Evolutionary conservation across 2,329 filamentous ascomycete species (phyloP), one percentile per base, ranked within the genome.

Genomic region (Fusarium azukiicola): DNA sequence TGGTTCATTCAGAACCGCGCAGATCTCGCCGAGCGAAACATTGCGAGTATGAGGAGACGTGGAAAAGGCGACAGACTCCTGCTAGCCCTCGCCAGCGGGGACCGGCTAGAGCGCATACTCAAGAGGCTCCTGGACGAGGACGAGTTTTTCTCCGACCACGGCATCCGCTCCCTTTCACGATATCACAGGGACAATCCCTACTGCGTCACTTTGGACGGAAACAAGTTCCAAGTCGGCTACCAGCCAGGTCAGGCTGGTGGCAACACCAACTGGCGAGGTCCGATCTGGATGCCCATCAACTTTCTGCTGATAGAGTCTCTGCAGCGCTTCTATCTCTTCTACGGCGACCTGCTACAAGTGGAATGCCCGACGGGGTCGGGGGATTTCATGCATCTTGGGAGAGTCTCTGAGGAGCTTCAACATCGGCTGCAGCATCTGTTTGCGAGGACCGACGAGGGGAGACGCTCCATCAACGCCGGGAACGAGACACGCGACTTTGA

Each of bases 201-300:
- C 86, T 96, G 96, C 2, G 99, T 99, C 97, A 95, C 98, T 69
- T 97, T 99, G 74, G 98, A 99, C 80, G 97, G 96, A 1, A 96
- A 99, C 86, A 92, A 92, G 40, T 99, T 98, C 89, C 93, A 94
- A 72, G 97, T 99, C 54, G 93, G 94, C 81, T 99, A 99, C 84
- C 94, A 99, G 23, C 95, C 98, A 2, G 98, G 97, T 21, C 97
- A 99, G 85, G 99, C 97, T 2, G 97, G 99, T 88, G 97, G 97
- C 80, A 99, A 99, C 91, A 98, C 97, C 87, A 99, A 99, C 88
- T 99, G 97, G 97, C 94, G 97, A 88, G 97, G 96, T 2, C 97
- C 98, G 0, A 97, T 98, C 81, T 99, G 97, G 97, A 92, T 99
- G 66, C 98, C 96, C 77, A 97, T 98, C 88, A 99, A 99, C 88